Percentiles rank a stretch among this genome's conserved stretches.
These are phyloP conservation scores for Salinomyces thailandicus DNA, from an alignment of 2,329 filamentous ascomycete genomes.

Conservation along the genomic window DNA sequence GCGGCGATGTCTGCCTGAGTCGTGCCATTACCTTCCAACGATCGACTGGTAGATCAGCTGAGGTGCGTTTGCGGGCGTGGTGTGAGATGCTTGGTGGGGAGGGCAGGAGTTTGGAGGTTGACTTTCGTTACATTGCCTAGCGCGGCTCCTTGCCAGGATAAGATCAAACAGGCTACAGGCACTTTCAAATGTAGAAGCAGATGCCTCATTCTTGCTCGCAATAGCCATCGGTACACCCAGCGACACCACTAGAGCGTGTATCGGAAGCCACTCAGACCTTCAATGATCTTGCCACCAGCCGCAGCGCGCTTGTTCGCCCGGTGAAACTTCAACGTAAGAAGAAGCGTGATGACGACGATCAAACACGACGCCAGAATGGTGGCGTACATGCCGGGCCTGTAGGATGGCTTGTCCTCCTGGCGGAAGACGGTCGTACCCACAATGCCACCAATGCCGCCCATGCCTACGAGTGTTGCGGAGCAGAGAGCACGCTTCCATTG, in stretches of 20 bases:
- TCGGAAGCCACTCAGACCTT: conserved; percentile 26
- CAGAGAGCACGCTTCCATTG: conserved; percentile 82
- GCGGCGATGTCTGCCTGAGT: background rate
- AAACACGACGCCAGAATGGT: conserved; percentile 20
- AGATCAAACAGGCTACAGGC: background rate
- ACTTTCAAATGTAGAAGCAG: background rate
- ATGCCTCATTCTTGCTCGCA: background rate
- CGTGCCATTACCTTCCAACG: background rate
- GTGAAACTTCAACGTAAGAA: conserved; percentile 24
- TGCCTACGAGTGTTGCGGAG: conserved; percentile 63
- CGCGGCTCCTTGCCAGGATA: no score
- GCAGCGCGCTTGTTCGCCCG: conserved; percentile 27
- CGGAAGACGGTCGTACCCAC: conserved; percentile 26
- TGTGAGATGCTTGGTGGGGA: background rate
- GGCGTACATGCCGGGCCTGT: conserved; percentile 25
- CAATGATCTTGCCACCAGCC: conserved; percentile 26
- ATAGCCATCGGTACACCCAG: background rate
- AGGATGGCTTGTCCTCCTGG: conserved; percentile 23
- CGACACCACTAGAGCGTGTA: conserved; percentile 23
- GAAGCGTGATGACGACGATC: conserved; percentile 21
- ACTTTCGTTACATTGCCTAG: no score
- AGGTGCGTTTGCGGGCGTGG: background rate
- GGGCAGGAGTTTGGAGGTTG: no score
- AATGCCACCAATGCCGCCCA: conserved; percentile 71
- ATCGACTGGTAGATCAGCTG: background rate